A percentile compares a stretch with the other conserved stretches of the same genome.
Conservation (phyloP, 179 eudicot species). For the Patellifolia procumbens region DNA sequence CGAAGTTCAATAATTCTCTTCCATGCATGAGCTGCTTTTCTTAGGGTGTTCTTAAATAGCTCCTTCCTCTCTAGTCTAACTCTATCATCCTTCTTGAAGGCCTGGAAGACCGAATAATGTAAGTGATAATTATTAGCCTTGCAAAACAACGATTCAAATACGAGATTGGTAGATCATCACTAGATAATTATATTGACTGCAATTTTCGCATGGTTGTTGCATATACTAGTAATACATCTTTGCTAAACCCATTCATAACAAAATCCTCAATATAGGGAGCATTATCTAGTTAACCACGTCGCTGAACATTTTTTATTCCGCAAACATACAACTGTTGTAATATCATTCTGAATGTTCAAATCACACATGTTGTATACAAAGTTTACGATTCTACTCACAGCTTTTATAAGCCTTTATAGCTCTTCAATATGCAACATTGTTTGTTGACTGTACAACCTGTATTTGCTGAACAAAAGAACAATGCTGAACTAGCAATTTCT, state of each 20-base stretch:
- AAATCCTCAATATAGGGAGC: neutral
- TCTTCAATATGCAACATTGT: too few relatives aligned
- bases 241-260: neutral
- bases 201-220: neutral
- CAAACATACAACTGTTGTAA: too few relatives aligned
- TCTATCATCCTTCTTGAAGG: slow-evolving; percentile 75
- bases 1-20: slow-evolving; percentile 76
- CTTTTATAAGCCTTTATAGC: too few relatives aligned
- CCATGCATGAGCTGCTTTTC: slow-evolving; percentile 89
- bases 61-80: slow-evolving; percentile 69
- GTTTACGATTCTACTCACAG: too few relatives aligned
- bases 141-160: neutral
- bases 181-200: neutral
- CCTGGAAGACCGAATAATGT: slow-evolving; percentile 45
- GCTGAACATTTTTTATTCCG: too few relatives aligned
- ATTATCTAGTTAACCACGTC: too few relatives aligned
- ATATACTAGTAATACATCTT: neutral
- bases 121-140: neutral
- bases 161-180: neutral
- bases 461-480: too few relatives aligned
- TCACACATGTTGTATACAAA: too few relatives aligned
- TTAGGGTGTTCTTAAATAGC: slow-evolving; percentile 74
- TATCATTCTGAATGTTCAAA: too few relatives aligned
- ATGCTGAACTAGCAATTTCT: too few relatives aligned
- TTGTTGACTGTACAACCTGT: too few relatives aligned